Conservation (phyloP, 495 filamentous ascomycete genomes). For the Schizothecium vesticola region DNA sequence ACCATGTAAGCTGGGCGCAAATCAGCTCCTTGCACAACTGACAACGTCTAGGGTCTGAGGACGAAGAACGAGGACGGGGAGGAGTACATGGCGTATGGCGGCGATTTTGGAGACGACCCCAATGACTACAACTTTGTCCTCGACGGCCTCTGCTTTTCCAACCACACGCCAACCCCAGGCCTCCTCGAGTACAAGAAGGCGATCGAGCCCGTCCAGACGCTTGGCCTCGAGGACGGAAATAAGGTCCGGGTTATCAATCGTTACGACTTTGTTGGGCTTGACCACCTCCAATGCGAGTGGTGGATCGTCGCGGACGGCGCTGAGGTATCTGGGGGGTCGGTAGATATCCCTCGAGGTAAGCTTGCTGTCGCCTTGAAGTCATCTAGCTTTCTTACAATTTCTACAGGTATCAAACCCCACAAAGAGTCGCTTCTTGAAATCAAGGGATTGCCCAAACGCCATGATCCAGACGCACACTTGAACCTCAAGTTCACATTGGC, state of each 20-base stretch:
- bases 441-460: conserved; percentile 12
- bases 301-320: conserved; percentile 37
- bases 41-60: conserved; percentile 43
- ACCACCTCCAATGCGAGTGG: conserved; percentile 45
- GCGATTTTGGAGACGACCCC: conserved; percentile 65
- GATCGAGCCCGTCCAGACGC: conserved; percentile 54
- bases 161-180: conserved; percentile 56
- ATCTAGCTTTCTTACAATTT: conserved; percentile 15
- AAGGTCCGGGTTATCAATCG: conserved; percentile 46
- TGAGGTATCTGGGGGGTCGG: conserved; percentile 21
- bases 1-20: conserved; percentile 44
- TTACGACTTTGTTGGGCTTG: conserved; percentile 49
- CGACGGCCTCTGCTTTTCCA: conserved; percentile 58
- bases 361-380: not conserved
- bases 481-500: conserved; percentile 41
- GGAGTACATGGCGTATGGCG: conserved; percentile 63
- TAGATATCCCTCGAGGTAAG: conserved; percentile 34
- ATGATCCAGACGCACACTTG: conserved; percentile 36
- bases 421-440: conserved; percentile 29
- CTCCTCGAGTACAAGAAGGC: conserved; percentile 60
- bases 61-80: conserved; percentile 50
- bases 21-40: not conserved
- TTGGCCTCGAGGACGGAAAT: conserved; percentile 23
- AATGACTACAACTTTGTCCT: conserved; percentile 66
- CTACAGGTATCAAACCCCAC: conserved; percentile 30